Percentiles rank a stretch among this genome's conserved stretches.
phyloP scores from a whole-genome alignment of 352 stramenopile genomes.

The Thraustotheca clavata region DNA sequence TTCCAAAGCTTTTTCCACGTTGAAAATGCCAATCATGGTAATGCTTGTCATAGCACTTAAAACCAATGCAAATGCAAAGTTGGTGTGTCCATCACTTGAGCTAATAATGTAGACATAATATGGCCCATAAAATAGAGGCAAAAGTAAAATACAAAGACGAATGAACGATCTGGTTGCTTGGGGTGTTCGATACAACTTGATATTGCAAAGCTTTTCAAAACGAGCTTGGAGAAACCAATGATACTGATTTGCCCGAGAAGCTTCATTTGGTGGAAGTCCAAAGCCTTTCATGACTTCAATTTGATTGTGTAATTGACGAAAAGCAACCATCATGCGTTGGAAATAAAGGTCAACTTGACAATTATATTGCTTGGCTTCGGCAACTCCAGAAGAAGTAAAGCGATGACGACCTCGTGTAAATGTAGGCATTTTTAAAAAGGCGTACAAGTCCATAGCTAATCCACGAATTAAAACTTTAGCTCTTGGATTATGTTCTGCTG shows the following conservation, averaged over 20 bases:
- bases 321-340: slow-evolving; percentile 44
- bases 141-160: slow-evolving; percentile 73
- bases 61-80: slow-evolving; percentile 67
- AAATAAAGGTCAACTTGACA: slow-evolving; percentile 38
- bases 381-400: slow-evolving; percentile 42
- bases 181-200: slow-evolving; percentile 79
- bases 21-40: slow-evolving; percentile 83
- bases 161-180: slow-evolving; percentile 81
- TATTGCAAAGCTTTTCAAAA: slow-evolving; percentile 74
- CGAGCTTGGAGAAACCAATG: slow-evolving; percentile 78
- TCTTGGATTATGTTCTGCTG: slow-evolving; percentile 34
- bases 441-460: slow-evolving; percentile 37
- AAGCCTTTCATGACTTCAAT: slow-evolving; percentile 68
- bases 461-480: slow-evolving; percentile 50
- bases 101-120: slow-evolving; percentile 80
- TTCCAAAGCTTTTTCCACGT: slow-evolving; percentile 75
- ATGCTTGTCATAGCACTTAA: slow-evolving; percentile 72
- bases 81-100: slow-evolving; percentile 43
- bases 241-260: slow-evolving; percentile 84
- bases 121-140: slow-evolving; percentile 76
- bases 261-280: slow-evolving; percentile 72
- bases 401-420: slow-evolving; percentile 61
- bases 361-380: slow-evolving; percentile 37
- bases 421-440: slow-evolving; percentile 54
- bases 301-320: slow-evolving; percentile 54